Conservation (phyloP, 2,329 filamentous ascomycete species). For the Paraphoma sp. region DNA sequence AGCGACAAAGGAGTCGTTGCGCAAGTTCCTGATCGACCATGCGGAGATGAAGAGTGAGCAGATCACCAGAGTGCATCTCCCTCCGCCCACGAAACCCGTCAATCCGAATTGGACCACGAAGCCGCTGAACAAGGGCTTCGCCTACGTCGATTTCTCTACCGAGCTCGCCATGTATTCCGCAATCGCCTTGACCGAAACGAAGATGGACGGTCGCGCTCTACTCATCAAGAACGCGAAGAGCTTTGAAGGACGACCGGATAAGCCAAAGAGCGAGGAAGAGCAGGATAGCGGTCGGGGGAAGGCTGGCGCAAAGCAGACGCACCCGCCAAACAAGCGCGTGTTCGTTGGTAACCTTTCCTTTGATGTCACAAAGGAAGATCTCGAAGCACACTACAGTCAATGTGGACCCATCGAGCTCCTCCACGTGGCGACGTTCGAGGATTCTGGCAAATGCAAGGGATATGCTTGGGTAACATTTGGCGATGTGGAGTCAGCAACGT, state of each 20-base stretch:
- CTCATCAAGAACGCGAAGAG: constrained; percentile 93
- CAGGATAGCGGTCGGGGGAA: constrained; percentile 34
- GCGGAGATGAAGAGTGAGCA: constrained; percentile 65
- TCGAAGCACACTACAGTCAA: constrained; percentile 80
- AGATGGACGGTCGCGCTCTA: constrained; percentile 76
- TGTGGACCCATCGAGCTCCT: constrained; percentile 84
- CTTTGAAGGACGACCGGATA: constrained; percentile 87
- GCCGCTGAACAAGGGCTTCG: constrained; percentile 87
- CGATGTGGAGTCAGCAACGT: constrained; percentile 74
- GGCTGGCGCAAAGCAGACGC: constrained; percentile 43
- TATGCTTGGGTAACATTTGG: constrained; percentile 95
- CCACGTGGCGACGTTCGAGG: constrained; percentile 94
- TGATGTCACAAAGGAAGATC: constrained; percentile 72
- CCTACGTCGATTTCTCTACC: constrained; percentile 89
- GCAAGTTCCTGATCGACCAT: constrained; percentile 78
- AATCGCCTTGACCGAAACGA: constrained; percentile 83
- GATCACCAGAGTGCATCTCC: constrained; percentile 87
- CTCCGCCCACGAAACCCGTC: constrained; percentile 56
- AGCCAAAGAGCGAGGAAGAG: constrained; percentile 55
- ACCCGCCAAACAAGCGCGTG: constrained; percentile 77
- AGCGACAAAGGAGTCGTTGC: constrained; percentile 74
- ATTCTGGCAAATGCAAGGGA: constrained; percentile 96
- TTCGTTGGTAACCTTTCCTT: constrained; percentile 73
- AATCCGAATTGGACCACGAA: constrained; percentile 54
- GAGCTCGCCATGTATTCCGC: constrained; percentile 74